Evolutionary conservation across 2,329 filamentous ascomycete genomes (phyloP), one percentile per base, ranked within the genome.

Genomic region (Hymenoscyphus linearis): DNA sequence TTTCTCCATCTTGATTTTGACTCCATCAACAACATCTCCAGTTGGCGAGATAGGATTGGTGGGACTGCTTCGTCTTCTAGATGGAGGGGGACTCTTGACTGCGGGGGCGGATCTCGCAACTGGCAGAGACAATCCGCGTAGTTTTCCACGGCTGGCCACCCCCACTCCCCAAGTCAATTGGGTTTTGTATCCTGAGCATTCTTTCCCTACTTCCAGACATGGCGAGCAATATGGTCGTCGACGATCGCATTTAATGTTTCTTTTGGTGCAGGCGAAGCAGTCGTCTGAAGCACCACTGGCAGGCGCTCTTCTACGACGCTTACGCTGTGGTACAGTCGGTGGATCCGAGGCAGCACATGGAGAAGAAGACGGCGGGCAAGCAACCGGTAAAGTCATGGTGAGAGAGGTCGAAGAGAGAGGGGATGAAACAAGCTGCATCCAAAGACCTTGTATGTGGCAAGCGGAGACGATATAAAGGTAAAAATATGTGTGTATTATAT

Each of bases 141-240:
- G 85, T 80, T 98, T 98, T 73, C 93, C 93, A 71, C 93, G 87
- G 76, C 93, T 97, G 60, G 93, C 93, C 62, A 98, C 93, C 57
- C 93, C 93, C 55, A 97, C 91, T 50, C 92, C 92, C 93, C 93
- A 98, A 54, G 93, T 98, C 76, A 98, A 82, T 69, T 93, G 93
- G 16, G 93, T 98, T 78, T 96, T 96, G 81, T 98, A 98, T 62
- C 93, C 93, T 31, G 91, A 92, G 78, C 93, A 98, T 73, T 96
- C 92, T 74, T 91, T 92, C 66, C 92, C 93, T 66, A 91, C 83
- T 69, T 96, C 91, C 65, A 98, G 84, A 75, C 93, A 99, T 76
- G 92, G 93, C 52, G 92, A 92, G 78, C 95, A 98, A 77, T 97
- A 98, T 9, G 93, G 93, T 70, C 93, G 85, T 73, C 91, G 86